phyloP scores from a whole-genome alignment of 2,329 filamentous ascomycete species.

The Epicoccum sorghinum region DNA sequence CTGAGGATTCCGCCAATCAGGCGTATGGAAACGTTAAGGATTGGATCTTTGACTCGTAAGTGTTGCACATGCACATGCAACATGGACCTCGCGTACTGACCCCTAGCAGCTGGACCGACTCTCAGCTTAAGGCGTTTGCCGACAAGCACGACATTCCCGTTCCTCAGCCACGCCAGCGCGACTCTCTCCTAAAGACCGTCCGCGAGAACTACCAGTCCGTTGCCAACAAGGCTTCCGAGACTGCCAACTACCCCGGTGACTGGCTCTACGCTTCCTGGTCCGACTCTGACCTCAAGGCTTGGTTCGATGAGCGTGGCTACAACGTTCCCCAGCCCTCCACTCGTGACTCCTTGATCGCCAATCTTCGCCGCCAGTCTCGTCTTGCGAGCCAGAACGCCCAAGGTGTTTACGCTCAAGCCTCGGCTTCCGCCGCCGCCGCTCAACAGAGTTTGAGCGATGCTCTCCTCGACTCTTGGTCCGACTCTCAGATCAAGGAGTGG shows the following conservation, averaged over 20 bases:
- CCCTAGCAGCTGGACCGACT: constrained; percentile 79
- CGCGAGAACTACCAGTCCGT: constrained; percentile 81
- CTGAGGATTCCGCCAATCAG: constrained; percentile 75
- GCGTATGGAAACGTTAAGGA: constrained; percentile 77
- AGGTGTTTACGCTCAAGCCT: constrained; percentile 52
- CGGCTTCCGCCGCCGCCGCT: constrained; percentile 61
- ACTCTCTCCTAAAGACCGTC: constrained; percentile 76
- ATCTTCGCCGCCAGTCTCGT: constrained; percentile 88
- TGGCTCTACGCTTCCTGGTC: constrained; percentile 94
- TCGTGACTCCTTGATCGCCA: constrained; percentile 87
- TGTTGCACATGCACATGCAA: background rate
- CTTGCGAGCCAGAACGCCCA: constrained; percentile 74
- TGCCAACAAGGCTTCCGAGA: constrained; percentile 78
- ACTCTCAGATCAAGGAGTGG: constrained; percentile 89
- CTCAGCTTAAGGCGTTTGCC: constrained; percentile 89
- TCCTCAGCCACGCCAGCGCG: constrained; percentile 85
- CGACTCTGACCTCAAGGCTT: constrained; percentile 91
- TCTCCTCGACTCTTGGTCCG: constrained; percentile 88
- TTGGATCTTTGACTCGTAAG: constrained; percentile 86
- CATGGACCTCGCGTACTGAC: constrained; percentile 43
- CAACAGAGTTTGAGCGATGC: constrained; percentile 79
- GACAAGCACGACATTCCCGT: constrained; percentile 87
- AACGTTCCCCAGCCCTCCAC: constrained; percentile 81
- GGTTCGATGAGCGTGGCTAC: constrained; percentile 87
- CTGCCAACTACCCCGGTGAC: constrained; percentile 85